A percentile compares a stretch with the other conserved stretches of the same genome.
These are phyloP conservation scores for Dactylellina leptospora DNA, from an alignment of 2,329 filamentous ascomycete genomes.

Conservation along the genomic window DNA sequence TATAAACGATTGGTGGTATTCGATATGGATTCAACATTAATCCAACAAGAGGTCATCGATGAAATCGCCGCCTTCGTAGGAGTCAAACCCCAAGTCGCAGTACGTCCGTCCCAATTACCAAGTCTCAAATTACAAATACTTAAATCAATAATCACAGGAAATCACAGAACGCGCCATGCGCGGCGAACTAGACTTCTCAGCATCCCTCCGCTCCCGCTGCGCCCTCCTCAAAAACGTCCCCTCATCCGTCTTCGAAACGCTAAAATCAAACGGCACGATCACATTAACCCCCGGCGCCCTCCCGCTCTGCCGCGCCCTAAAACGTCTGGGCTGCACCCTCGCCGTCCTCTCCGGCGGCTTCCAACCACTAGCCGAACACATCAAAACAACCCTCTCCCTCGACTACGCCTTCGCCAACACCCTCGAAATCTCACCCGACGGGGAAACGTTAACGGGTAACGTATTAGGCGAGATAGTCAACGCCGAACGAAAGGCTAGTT, in stretches of 20 bases:
- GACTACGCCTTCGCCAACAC: conserved; percentile 91
- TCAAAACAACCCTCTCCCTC: conserved; percentile 80
- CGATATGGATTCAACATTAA: conserved; percentile 98
- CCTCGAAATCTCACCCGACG: conserved; percentile 69
- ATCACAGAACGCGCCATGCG: conserved; percentile 96
- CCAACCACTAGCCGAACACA: conserved; percentile 84
- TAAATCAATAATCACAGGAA: conserved; percentile 61
- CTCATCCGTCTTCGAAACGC: conserved; percentile 77
- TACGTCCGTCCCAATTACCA: conserved; percentile 54
- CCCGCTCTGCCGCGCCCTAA: conserved; percentile 77
- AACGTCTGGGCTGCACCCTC: conserved; percentile 81
- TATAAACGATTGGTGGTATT: conserved; percentile 91
- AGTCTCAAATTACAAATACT: neutral
- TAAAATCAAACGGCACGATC: conserved; percentile 72
- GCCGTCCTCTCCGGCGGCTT: conserved; percentile 94
- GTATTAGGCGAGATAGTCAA: conserved; percentile 77
- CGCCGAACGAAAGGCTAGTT: conserved; percentile 75
- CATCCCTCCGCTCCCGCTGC: conserved; percentile 81
- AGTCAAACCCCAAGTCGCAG: conserved; percentile 80
- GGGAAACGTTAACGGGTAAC: conserved; percentile 73
- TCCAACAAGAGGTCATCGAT: conserved; percentile 97
- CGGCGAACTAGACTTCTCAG: conserved; percentile 90
- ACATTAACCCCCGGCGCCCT: conserved; percentile 82
- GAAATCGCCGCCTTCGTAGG: conserved; percentile 86
- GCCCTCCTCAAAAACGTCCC: conserved; percentile 82